phyloP scores from a whole-genome alignment of 306 rosid species.

The Malus orientalis region DNA sequence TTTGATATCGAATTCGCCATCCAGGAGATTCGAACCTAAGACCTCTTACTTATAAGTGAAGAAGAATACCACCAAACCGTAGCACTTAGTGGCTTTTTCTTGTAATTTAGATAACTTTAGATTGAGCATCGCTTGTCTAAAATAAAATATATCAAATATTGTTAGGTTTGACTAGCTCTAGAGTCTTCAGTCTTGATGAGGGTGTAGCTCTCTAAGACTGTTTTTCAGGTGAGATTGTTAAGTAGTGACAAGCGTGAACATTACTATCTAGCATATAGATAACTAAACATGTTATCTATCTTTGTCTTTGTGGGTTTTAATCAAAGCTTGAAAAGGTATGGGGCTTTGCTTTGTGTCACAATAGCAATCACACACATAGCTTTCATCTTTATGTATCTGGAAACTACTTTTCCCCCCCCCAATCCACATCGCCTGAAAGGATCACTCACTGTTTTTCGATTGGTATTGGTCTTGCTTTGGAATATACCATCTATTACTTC shows the following conservation, averaged over 20 bases:
- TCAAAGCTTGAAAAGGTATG: conserved; percentile 26
- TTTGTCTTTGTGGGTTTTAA: conserved; percentile 24
- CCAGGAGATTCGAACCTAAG: no score
- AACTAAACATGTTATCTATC: background rate
- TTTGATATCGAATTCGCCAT: no score
- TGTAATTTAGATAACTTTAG: no score
- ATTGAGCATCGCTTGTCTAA: no score
- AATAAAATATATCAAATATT: no score
- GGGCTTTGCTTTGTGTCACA: conserved; percentile 25
- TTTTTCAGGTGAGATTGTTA: conserved; percentile 14
- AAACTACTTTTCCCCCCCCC: conserved; percentile 13
- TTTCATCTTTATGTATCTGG: conserved; percentile 28
- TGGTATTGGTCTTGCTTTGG: background rate
- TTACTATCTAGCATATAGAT: background rate
- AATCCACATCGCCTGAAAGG: conserved; percentile 30
- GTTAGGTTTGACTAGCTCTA: background rate
- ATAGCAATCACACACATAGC: conserved; percentile 33
- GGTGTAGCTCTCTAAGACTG: background rate
- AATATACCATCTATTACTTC: background rate
- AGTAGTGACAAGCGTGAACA: conserved; percentile 14
- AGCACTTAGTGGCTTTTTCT: no score
- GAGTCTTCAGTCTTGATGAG: background rate
- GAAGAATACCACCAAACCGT: no score
- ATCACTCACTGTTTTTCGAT: background rate
- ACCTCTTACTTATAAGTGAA: no score